Evolutionary conservation across 345 rosid species (phyloP).

Genomic region (Carallia brachiata): DNA sequence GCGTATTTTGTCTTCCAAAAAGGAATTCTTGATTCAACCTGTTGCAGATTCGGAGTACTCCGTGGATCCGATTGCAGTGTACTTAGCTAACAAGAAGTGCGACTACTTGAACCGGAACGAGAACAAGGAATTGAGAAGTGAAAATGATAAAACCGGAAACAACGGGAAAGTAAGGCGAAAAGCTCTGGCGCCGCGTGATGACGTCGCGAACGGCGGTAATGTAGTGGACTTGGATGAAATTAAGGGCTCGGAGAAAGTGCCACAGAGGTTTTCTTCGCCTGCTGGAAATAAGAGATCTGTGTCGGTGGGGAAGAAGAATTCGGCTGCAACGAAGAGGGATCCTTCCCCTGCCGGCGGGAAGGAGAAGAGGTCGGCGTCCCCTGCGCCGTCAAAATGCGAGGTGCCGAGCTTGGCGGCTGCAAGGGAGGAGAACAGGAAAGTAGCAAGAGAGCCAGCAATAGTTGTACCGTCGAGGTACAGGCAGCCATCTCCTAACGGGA

Average conservation of each 20-base stretch:
- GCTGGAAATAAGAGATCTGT: slow-evolving; percentile 56
- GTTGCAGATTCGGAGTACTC: slow-evolving; percentile 70
- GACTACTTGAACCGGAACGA: slow-evolving; percentile 8
- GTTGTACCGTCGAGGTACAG: slow-evolving; percentile 89
- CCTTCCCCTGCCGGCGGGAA: slow-evolving; percentile 63
- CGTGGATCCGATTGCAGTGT: slow-evolving; percentile 69
- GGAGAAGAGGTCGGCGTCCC: slow-evolving; percentile 86
- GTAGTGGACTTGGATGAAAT: slow-evolving; percentile 21
- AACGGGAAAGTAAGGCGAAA: slow-evolving; percentile 26
- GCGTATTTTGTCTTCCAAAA: slow-evolving; percentile 60
- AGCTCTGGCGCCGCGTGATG: slow-evolving; percentile 57
- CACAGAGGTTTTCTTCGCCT: slow-evolving; percentile 78
- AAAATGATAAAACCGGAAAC: slow-evolving; percentile 26
- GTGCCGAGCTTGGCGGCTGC: slow-evolving; percentile 83
- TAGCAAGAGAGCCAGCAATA: slow-evolving; percentile 70
- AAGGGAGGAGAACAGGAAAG: slow-evolving; percentile 67
- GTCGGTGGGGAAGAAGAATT: slow-evolving; percentile 49
- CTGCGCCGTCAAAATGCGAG: slow-evolving; percentile 78
- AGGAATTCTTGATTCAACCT: slow-evolving; percentile 84
- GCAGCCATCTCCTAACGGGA: slow-evolving; percentile 79
- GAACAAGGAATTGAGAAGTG: slow-evolving; percentile 18
- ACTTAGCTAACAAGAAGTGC: slow-evolving; percentile 51
- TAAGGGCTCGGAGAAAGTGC: slow-evolving; percentile 27
- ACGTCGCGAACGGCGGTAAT: slow-evolving; percentile 5
- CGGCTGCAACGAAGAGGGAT: slow-evolving; percentile 51